Percentiles rank a stretch among this genome's conserved stretches.
phyloP scores from a whole-genome alignment of 352 stramenopile species.

The Blastocystis sp. region DNA sequence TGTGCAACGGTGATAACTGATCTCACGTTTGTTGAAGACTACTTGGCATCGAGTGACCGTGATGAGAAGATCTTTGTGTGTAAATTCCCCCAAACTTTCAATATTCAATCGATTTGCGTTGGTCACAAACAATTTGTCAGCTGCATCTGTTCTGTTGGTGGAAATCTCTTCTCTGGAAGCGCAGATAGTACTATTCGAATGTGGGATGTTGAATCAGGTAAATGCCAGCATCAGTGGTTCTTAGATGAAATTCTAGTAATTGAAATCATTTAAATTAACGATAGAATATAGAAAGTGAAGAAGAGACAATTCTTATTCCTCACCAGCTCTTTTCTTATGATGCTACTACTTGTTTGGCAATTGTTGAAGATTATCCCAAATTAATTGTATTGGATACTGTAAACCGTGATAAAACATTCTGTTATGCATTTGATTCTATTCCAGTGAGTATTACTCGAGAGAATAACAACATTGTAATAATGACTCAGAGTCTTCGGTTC shows the following conservation, averaged over 20 bases:
- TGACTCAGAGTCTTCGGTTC: neutral
- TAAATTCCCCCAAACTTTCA: constrained; percentile 59
- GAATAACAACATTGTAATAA: neutral
- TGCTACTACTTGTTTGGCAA: neutral
- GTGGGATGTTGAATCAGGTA: neutral
- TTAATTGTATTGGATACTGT: neutral
- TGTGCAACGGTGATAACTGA: constrained; percentile 48
- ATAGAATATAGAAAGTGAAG: constrained; percentile 50
- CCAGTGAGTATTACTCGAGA: constrained; percentile 14
- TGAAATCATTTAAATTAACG: neutral
- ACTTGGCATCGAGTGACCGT: constrained; percentile 62
- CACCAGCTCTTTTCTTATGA: neutral
- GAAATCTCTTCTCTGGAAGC: neutral
- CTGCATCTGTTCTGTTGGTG: neutral
- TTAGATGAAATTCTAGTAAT: constrained; percentile 30
- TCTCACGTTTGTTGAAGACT: constrained; percentile 12
- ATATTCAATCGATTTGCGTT: constrained; percentile 63
- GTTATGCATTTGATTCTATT: neutral
- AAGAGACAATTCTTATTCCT: constrained; percentile 48
- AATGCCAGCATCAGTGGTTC: neutral
- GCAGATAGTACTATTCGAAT: constrained; percentile 8
- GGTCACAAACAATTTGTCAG: constrained; percentile 60
- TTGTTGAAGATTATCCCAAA: constrained; percentile 27
- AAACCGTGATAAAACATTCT: neutral
- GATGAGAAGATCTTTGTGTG: constrained; percentile 65